Evolutionary conservation across 441 rosid species (phyloP).

Genomic region (Metrosideros polymorpha): DNA sequence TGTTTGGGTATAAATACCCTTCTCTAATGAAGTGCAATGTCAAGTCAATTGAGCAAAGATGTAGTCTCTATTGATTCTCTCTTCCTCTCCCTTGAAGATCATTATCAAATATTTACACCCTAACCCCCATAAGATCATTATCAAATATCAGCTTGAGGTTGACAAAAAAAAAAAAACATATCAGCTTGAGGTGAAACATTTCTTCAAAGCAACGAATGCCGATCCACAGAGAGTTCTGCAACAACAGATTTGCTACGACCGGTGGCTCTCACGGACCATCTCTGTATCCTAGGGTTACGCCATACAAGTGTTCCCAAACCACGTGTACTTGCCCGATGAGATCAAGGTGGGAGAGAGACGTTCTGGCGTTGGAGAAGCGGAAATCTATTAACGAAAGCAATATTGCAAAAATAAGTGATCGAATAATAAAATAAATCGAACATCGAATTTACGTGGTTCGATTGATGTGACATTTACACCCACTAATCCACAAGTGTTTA

Average conservation of each 20-base stretch:
- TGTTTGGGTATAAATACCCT: background rate
- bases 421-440: too few species aligned
- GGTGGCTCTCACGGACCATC: slow-evolving; percentile 73
- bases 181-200: slow-evolving; percentile 15
- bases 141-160: too few species aligned
- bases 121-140: background rate
- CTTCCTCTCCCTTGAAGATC: background rate
- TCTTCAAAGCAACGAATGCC: slow-evolving; percentile 34
- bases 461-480: background rate
- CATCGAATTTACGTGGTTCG: too few species aligned
- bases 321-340: slow-evolving; percentile 32
- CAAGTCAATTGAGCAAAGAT: background rate
- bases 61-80: background rate
- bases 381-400: slow-evolving; percentile 4
- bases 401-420: background rate
- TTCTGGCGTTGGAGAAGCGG: slow-evolving; percentile 52
- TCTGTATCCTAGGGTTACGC: slow-evolving; percentile 90
- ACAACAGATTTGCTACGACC: slow-evolving; percentile 69
- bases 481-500: background rate
- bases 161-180: too few species aligned
- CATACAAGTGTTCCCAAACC: slow-evolving; percentile 44
- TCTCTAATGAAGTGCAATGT: background rate
- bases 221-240: slow-evolving; percentile 66
- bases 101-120: background rate
- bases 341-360: slow-evolving; percentile 42